A percentile compares a stretch with the other conserved stretches of the same genome.
These are phyloP conservation scores for Microbotryum violaceum DNA, from an alignment of 1,284 basidiomycete genomes.

Conservation along the genomic window DNA sequence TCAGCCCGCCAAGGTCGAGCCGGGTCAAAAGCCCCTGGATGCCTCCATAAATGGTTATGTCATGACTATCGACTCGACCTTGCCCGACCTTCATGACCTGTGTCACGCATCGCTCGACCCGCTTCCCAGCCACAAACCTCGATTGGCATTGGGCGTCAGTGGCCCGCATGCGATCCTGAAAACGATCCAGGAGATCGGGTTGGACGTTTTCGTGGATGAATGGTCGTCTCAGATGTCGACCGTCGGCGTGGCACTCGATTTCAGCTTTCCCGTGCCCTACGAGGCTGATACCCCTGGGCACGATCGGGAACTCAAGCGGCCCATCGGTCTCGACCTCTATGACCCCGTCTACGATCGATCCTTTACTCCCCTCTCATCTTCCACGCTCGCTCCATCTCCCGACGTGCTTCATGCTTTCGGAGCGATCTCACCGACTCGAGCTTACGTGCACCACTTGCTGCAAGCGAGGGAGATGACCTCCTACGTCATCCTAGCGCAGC, in stretches of 20 bases:
- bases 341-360: conserved; percentile 52
- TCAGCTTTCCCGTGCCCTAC: conserved; percentile 53
- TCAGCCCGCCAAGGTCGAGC: conserved; percentile 48
- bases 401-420: conserved; percentile 11
- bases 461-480: conserved; percentile 80
- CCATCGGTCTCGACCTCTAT: conserved; percentile 66
- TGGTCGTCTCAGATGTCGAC: conserved; percentile 51
- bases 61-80: conserved; percentile 24
- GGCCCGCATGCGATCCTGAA: conserved; percentile 66
- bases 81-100: conserved; percentile 39
- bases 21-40: conserved; percentile 39
- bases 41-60: conserved; percentile 20
- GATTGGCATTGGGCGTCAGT: conserved; percentile 52
- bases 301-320: conserved; percentile 35
- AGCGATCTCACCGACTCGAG: conserved; percentile 49
- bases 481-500: conserved; percentile 60
- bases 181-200: conserved; percentile 56
- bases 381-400: conserved; percentile 39
- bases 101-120: conserved; percentile 53
- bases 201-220: conserved; percentile 63
- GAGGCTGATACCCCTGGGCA: not conserved
- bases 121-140: conserved; percentile 53
- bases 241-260: conserved; percentile 68
- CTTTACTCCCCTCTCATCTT: conserved; percentile 51
- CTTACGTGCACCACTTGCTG: conserved; percentile 70